Percentiles rank a stretch among this genome's conserved stretches.
Conservation (phyloP, 441 rosid genomes). For the Erysimum pusillum region DNA sequence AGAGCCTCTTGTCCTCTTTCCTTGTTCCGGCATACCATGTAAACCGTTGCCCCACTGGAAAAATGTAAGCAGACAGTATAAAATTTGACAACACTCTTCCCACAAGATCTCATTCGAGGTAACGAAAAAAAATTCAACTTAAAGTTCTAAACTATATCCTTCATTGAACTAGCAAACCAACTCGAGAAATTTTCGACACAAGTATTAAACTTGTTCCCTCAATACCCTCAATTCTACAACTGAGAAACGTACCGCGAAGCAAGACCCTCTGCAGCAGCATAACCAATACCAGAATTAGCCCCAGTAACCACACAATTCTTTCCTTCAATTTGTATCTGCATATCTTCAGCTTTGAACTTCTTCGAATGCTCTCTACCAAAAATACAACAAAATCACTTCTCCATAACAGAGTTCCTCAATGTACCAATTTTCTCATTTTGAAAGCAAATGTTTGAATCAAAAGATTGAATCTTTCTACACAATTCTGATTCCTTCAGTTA, state of each 20-base stretch:
- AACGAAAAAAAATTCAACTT: too few relatives aligned
- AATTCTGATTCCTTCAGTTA: neutral
- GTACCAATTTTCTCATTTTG: too few relatives aligned
- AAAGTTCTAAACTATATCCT: too few relatives aligned
- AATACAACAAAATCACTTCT: neutral
- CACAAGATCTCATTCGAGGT: neutral
- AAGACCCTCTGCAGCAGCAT: slow-evolving; percentile 85
- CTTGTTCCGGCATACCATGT: slow-evolving; percentile 85
- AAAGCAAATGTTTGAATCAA: neutral
- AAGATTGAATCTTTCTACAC: neutral
- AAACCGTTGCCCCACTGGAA: slow-evolving; percentile 85
- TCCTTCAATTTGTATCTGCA: slow-evolving; percentile 67
- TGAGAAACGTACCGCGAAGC: slow-evolving; percentile 70
- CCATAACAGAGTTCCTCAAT: neutral
- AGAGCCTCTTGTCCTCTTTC: slow-evolving; percentile 85
- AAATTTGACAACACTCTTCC: neutral
- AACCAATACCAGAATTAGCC: slow-evolving; percentile 93
- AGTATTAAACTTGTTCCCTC: neutral
- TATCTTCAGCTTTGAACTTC: slow-evolving; percentile 74
- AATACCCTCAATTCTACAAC: neutral
- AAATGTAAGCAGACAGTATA: neutral
- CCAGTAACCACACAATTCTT: slow-evolving; percentile 89
- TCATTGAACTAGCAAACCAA: neutral
- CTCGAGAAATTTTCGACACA: neutral
- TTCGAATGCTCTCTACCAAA: slow-evolving; percentile 70